phyloP scores from a whole-genome alignment of 129 eudicot species.

The Tagetes patula region DNA sequence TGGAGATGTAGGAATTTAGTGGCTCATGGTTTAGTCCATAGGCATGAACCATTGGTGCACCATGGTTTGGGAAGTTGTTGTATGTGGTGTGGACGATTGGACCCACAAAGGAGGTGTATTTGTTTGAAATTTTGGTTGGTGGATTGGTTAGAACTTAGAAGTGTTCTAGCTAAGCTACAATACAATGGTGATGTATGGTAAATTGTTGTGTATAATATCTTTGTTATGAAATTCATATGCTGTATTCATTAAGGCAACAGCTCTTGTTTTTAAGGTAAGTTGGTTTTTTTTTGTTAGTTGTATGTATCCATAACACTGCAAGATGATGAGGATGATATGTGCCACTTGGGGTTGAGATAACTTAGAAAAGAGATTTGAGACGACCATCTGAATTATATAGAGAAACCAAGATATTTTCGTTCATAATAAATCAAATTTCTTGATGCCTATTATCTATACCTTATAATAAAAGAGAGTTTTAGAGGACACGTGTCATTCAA shows the following conservation, averaged over 20 bases:
- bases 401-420: too few species aligned
- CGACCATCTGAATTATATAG: too few species aligned
- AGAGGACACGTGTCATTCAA: too few species aligned
- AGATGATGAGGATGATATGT: too few species aligned
- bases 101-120: conserved; percentile 18
- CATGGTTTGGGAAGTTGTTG: conserved; percentile 24
- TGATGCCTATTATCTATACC: too few species aligned
- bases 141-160: conserved; percentile 33
- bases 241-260: conserved; percentile 25
- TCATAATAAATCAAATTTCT: too few species aligned
- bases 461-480: too few species aligned
- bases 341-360: too few species aligned
- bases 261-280: background rate
- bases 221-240: conserved; percentile 23
- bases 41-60: conserved; percentile 23
- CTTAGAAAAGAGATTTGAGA: too few species aligned
- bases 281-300: background rate
- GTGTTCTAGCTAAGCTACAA: conserved; percentile 10
- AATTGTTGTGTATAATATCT: conserved; percentile 42
- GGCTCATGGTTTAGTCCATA: background rate
- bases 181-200: conserved; percentile 39
- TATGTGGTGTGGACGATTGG: background rate
- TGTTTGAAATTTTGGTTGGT: conserved; percentile 32
- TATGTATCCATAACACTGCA: background rate
- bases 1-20: conserved; percentile 30